Conservation (phyloP, 2,329 filamentous ascomycete species). For the Aschersonia sp. region DNA sequence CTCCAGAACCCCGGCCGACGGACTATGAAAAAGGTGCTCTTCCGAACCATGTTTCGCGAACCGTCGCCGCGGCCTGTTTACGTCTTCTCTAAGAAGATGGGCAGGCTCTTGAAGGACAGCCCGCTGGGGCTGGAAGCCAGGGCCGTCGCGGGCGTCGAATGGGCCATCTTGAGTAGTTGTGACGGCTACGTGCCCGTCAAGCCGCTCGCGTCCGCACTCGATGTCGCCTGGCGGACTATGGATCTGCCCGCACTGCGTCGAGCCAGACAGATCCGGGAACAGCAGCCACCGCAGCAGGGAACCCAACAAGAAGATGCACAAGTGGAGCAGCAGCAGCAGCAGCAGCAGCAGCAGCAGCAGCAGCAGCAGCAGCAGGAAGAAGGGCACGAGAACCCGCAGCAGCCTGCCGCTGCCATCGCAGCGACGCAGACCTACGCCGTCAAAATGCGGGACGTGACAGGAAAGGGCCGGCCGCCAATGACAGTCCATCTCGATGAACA, state of each 20-base stretch:
- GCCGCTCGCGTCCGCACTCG: slow-evolving; percentile 12
- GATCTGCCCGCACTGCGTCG: slow-evolving; percentile 7
- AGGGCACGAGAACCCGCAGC: too few relatives aligned
- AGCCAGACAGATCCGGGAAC: not conserved
- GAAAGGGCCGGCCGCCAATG: not conserved
- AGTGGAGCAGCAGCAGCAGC: not conserved
- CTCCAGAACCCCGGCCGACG: slow-evolving; percentile 12
- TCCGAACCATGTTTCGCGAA: slow-evolving; percentile 8
- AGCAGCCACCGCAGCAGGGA: too few relatives aligned
- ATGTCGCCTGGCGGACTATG: slow-evolving; percentile 11
- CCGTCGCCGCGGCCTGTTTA: slow-evolving; percentile 10
- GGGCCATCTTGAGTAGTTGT: slow-evolving; percentile 14
- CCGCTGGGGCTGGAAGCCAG: slow-evolving; percentile 6
- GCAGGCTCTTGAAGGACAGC: slow-evolving; percentile 6
- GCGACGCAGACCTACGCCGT: slow-evolving; percentile 4
- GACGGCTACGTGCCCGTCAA: slow-evolving; percentile 14
- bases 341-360: not conserved
- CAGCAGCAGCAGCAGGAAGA: not conserved
- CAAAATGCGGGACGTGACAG: slow-evolving; percentile 1
- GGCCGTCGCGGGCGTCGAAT: slow-evolving; percentile 13
- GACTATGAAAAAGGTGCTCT: slow-evolving; percentile 12
- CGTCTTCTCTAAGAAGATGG: slow-evolving; percentile 14
- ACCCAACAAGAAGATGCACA: too few relatives aligned
- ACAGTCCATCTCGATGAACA: slow-evolving; percentile 3
- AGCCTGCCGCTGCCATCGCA: not conserved